Base-by-base conservation (phyloP, 164 flowering plant genomes). In the Warburgia ugandensis region DNA sequence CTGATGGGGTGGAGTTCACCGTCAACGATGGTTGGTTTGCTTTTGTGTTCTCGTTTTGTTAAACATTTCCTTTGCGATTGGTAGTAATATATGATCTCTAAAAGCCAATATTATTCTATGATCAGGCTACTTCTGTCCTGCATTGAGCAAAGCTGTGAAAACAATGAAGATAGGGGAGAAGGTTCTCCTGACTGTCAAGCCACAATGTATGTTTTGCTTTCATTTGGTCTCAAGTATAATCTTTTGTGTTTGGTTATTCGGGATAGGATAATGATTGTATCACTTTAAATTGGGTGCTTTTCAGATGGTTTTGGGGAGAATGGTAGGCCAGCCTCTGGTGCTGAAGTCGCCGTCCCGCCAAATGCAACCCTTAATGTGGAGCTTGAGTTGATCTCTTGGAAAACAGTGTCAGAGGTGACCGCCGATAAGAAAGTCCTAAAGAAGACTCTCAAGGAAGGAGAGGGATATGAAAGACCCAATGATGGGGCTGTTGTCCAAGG, bases 131-230 rank as follows among this genome's bases (percentile, higher is more conserved):
- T 84, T 84, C 60, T 92, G 96, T 50, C 89, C 94, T 58, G 97
- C 99, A 1, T 40, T 92, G 43, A 21, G 84, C 2, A 86, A 69
- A 63, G 91, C 99, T 53, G 86, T 88, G 19, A 88, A 82, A 52
- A 86, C 94, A 4, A 92, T 92, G 99, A 92, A 92, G 72, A 88
- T 80, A 60, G 91, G 94, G 30, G 99, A 92, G 56, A 86, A 77
- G 53, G 94, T 80, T 20, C 58, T 80, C 26, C 58, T 88, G 0
- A 74, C 81, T 1, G 97, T 86, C 40, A 92, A 88, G 63, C 95
- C 99, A 52, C 94, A 86, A 74, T 92, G 99, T 92, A 67, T 62
- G 87, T 58, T 32, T n/a, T n/a, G n/a, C n/a, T n/a, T n/a, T n/a
- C n/a, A n/a, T n/a, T n/a, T n/a, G n/a, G n/a, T n/a, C n/a, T n/a